These are phyloP conservation scores for Phyllostachys edulis DNA, from an alignment of 176 grass and related monocot species.

Conservation along the genomic window DNA sequence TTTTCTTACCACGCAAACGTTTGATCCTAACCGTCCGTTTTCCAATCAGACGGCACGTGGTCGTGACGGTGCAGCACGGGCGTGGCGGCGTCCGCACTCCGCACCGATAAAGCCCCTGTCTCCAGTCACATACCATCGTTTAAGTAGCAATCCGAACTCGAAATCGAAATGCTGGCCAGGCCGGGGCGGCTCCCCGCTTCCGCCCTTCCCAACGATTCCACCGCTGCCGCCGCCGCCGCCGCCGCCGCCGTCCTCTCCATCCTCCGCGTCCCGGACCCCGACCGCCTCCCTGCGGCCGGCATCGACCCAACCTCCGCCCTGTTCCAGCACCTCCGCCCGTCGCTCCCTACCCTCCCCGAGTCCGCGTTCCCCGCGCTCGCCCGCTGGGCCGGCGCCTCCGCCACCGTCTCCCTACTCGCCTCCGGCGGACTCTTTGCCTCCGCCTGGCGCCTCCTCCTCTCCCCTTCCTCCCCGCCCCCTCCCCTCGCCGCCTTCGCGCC, in stretches of 20 bases:
- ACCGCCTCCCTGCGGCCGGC: neutral
- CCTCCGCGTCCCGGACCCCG: conserved; percentile 17
- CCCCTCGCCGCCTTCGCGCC: conserved; percentile 58
- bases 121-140: neutral
- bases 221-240: neutral
- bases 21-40: too few species aligned
- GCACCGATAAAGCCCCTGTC: too few species aligned
- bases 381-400: conserved; percentile 51
- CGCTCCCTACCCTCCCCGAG: conserved; percentile 36
- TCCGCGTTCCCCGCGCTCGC: conserved; percentile 48
- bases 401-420: conserved; percentile 59
- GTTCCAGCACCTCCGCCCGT: conserved; percentile 29
- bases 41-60: too few species aligned
- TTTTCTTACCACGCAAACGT: too few species aligned
- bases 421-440: conserved; percentile 53
- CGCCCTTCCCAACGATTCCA: neutral
- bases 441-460: conserved; percentile 65
- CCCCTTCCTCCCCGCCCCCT: neutral
- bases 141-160: too few species aligned
- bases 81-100: too few species aligned
- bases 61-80: too few species aligned
- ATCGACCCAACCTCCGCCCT: conserved; percentile 31
- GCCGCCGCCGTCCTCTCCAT: neutral
- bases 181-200: neutral
- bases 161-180: conserved; percentile 23